Evolutionary conservation across 208 protist species (phyloP), one percentile per base, ranked within the genome.

Genomic region (Acanthamoeba lenticulata): DNA sequence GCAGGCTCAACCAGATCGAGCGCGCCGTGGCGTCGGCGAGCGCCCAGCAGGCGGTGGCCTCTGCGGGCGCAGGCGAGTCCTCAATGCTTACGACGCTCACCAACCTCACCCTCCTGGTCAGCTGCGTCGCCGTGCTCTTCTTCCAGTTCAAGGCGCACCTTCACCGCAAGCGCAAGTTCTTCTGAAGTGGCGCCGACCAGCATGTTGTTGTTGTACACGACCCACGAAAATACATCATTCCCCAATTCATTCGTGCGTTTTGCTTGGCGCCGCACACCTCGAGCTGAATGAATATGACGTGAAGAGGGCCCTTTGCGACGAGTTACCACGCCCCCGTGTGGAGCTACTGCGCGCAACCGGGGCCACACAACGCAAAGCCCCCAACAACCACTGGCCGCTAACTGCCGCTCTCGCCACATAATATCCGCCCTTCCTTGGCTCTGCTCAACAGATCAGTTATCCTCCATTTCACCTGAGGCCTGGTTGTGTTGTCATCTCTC

Each of bases 91-190:
- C 62, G 29, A 17, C 9, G 62, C 5, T 72, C 62, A 72, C 62
- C 62, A 24, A 27, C 62, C 29, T 72, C 62, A 27, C 11, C 62
- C 34, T 72, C 27, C 27, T 72, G 9, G 62, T 34, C 34, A 40
- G n/a, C 7, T 40, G 62, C n/a, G 62, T 13, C 3, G 62, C 62
- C 34, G 62, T 72, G n/a, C 29, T 72, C 29, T 72, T 38, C 62
- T 72, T 72, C 62, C 62, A 72, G 62, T 72, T 38, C 62, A 32
- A 72, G 62, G 62, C 62, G 19, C 62, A 72, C 62, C 62, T 72
- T 21, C 62, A 72, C 62, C 27, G 62, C 29, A 72, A 72, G 62
- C 62, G 38, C 13, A 72, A 72, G 34, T 72, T 72, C 62, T 72
- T 72, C 62, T 72, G 34, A 72, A 38, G 2, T 13, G 0, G 15